A percentile compares a stretch with the other conserved stretches of the same genome.
These are phyloP conservation scores for Onygena corvina DNA, from an alignment of 2,329 filamentous ascomycete genomes.

Conservation along the genomic window DNA sequence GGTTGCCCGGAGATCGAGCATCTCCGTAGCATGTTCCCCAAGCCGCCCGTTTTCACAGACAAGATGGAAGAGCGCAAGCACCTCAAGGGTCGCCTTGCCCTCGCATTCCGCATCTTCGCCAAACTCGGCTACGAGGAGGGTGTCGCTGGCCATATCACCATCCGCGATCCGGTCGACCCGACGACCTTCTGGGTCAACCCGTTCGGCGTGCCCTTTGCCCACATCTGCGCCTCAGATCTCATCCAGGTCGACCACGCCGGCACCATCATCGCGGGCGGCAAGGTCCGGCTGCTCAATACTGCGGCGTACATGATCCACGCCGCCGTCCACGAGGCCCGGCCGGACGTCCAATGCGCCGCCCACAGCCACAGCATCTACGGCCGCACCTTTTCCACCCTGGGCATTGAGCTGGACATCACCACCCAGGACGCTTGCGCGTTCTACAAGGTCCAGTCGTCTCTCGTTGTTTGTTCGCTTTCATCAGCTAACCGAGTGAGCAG, in stretches of 20 bases:
- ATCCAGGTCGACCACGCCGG: slow-evolving; percentile 53
- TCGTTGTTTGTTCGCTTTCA: not conserved
- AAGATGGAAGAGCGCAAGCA: slow-evolving; percentile 40
- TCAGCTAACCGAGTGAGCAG: slow-evolving; percentile 16
- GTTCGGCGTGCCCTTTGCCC: slow-evolving; percentile 48
- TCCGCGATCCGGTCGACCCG: slow-evolving; percentile 49
- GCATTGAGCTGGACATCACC: slow-evolving; percentile 34
- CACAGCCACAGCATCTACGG: slow-evolving; percentile 47
- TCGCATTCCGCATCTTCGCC: slow-evolving; percentile 48
- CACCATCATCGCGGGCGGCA: slow-evolving; percentile 51
- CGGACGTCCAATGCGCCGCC: slow-evolving; percentile 44
- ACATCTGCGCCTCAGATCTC: slow-evolving; percentile 54
- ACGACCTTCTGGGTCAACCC: slow-evolving; percentile 56
- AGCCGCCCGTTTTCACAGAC: slow-evolving; percentile 30
- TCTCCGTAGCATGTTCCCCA: slow-evolving; percentile 20
- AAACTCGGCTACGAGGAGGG: slow-evolving; percentile 49
- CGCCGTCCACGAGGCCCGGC: slow-evolving; percentile 44
- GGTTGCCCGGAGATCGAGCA: not conserved
- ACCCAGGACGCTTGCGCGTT: slow-evolving; percentile 38
- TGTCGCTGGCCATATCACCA: slow-evolving; percentile 52
- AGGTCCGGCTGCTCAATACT: slow-evolving; percentile 35
- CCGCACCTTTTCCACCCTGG: slow-evolving; percentile 32
- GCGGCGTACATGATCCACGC: slow-evolving; percentile 43
- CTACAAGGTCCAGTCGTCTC: slow-evolving; percentile 25
- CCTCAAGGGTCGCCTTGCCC: slow-evolving; percentile 43